A percentile compares a stretch with the other conserved stretches of the same genome.
Evolutionary conservation across 179 eudicot species (phyloP).

Genomic region (Silene coronaria): DNA sequence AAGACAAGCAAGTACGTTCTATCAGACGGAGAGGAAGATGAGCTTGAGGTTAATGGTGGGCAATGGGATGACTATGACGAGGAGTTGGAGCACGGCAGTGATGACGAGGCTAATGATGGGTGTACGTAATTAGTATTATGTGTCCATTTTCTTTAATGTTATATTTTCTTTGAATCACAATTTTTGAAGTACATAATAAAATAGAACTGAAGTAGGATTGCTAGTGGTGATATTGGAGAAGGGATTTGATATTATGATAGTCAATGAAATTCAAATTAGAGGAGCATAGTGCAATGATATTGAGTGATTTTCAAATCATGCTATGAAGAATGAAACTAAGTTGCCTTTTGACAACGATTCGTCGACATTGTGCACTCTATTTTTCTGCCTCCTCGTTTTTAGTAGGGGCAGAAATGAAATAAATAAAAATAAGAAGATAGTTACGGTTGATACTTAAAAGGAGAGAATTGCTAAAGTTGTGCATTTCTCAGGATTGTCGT

Average conservation of each 20-base stretch:
- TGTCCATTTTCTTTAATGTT: neutral
- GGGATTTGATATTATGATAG: neutral
- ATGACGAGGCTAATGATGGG: constrained; percentile 42
- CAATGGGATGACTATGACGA: constrained; percentile 78
- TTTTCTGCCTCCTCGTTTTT: neutral
- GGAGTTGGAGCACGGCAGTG: constrained; percentile 53
- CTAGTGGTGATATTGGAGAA: neutral
- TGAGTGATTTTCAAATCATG: neutral
- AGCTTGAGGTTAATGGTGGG: constrained; percentile 40
- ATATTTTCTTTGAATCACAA: neutral
- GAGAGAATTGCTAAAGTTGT: neutral
- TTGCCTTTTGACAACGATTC: neutral
- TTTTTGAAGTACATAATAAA: neutral
- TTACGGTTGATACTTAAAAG: neutral
- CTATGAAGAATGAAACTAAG: neutral
- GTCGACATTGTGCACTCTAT: neutral
- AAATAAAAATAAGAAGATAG: neutral
- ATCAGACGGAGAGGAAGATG: constrained; percentile 94
- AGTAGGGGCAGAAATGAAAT: neutral
- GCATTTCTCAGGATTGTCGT: neutral
- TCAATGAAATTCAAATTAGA: neutral
- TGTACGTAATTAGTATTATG: constrained; percentile 30
- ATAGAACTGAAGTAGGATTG: neutral
- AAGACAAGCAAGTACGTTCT: constrained; percentile 74
- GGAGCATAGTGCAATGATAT: neutral